Evolutionary conservation across 352 stramenopile species (phyloP).

Genomic region (Halophytophthora batemanensis): DNA sequence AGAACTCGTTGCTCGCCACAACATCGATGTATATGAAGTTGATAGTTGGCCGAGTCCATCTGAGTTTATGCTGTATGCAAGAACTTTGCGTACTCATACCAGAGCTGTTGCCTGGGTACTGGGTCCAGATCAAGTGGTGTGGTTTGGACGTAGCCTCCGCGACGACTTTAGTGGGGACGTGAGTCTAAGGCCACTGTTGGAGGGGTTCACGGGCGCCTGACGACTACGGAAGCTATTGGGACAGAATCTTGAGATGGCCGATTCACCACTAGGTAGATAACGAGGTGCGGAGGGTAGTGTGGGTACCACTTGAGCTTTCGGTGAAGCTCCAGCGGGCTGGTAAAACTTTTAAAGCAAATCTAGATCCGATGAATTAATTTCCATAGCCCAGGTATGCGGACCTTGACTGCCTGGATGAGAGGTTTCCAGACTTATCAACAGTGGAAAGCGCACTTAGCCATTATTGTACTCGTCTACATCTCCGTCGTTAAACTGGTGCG

Average conservation of each 20-base stretch:
- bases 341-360: too few species aligned
- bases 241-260: slow-evolving; percentile 9
- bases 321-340: slow-evolving; percentile 8
- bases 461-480: slow-evolving; percentile 12
- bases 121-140: slow-evolving; percentile 22
- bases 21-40: slow-evolving; percentile 68
- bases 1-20: slow-evolving; percentile 60
- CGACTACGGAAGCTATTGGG: slow-evolving; percentile 27
- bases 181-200: slow-evolving; percentile 11
- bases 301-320: slow-evolving; percentile 18
- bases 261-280: slow-evolving; percentile 15
- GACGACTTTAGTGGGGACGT: slow-evolving; percentile 17
- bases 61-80: slow-evolving; percentile 34
- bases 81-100: slow-evolving; percentile 56
- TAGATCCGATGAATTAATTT: not conserved
- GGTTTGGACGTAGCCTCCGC: slow-evolving; percentile 1
- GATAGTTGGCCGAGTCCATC: slow-evolving; percentile 51
- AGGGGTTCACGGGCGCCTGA: slow-evolving; percentile 9
- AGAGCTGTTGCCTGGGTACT: slow-evolving; percentile 48
- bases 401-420: too few species aligned
- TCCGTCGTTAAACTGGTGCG: slow-evolving; percentile 3
- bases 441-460: slow-evolving; percentile 46
- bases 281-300: slow-evolving; percentile 19
- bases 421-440: not conserved
- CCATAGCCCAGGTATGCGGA: not conserved